Evolutionary conservation across 345 rosid species (phyloP).

Genomic region (Trapa bicornis): DNA sequence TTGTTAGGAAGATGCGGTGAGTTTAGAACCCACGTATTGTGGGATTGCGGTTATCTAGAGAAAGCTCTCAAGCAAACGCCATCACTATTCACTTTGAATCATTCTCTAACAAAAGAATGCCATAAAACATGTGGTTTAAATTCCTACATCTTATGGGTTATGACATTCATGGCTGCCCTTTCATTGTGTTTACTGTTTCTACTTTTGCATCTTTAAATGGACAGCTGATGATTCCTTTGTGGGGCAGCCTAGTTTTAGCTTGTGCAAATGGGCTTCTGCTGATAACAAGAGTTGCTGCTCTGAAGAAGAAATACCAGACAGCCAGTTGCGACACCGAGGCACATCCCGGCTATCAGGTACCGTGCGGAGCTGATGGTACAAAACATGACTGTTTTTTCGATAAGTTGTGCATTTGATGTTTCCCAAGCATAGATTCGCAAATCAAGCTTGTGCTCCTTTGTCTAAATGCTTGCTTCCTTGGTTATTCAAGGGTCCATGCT

Average conservation of each 20-base stretch:
- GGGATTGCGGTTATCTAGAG: not conserved
- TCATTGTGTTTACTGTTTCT: not conserved
- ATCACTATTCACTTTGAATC: not conserved
- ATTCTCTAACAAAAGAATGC: not conserved
- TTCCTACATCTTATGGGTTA: not conserved
- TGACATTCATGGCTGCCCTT: not conserved
- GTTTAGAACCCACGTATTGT: not conserved
- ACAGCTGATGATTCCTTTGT: conserved; percentile 29
- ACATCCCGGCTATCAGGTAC: conserved; percentile 39
- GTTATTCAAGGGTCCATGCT: not conserved
- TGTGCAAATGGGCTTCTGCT: conserved; percentile 64
- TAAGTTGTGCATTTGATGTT: not conserved
- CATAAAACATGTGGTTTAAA: not conserved
- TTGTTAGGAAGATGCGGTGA: not conserved
- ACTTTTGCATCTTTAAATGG: not conserved
- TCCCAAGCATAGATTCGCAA: not conserved
- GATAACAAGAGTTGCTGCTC: conserved; percentile 15
- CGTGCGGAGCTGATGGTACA: not conserved
- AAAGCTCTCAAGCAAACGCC: not conserved
- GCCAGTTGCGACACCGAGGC: conserved; percentile 38
- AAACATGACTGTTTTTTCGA: not conserved
- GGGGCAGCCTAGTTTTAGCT: conserved; percentile 35
- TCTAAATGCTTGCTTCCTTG: not conserved
- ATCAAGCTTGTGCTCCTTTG: not conserved
- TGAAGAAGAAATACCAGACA: conserved; percentile 18